Evolutionary conservation across 1,284 basidiomycete genomes (phyloP), one percentile per base, ranked within the genome.

Genomic region (Cryptococcus deneoformans): DNA sequence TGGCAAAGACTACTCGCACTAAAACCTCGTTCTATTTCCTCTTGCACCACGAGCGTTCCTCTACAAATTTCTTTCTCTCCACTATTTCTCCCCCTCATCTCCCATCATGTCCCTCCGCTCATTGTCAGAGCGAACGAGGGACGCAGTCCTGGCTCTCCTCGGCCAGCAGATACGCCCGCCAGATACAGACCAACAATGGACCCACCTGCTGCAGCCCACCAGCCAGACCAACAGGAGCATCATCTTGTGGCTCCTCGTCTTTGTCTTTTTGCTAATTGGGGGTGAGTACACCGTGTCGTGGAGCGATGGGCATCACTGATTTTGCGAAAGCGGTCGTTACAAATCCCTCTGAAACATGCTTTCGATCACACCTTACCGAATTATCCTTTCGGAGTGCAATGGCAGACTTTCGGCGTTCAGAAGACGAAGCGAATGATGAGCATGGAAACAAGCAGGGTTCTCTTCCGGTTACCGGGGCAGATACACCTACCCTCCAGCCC

Each of bases 351-450:
- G 92, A 97, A 78, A 85, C 86, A 47, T 92, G 91, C 3, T 97
- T 97, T 79, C 86, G 92, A 56, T 84, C 91, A 12, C 94, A 92
- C 79, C 87, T 98, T 68, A 97, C 93, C 38, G 92, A 96, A 73
- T 88, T 92, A 71, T 92, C 92, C 42, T 96, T 98, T 74, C 89
- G 92, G 53, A 88, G 91, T 59, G 92, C 97, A 74, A 84, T 98
- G 57, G 90, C 87, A 61, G 87, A 88, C 59, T 85, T 97, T 69
- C 88, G 92, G 38, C 66, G 70, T 6, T 66, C 69, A 68, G 87
- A 88, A 35, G 60, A 61, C 40, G 60, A 61, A 42, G 61, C 71
- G 79, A 39, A 52, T 16, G 59, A 61, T 44, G 59, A 61, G 50
- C 59, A 61, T 58, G 3, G 51, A 53, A 37, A 55, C 53, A 37